Percentiles rank a stretch among this genome's conserved stretches.
phyloP scores from a whole-genome alignment of 2,329 filamentous ascomycete species.

The Paecilomyces formosus region DNA sequence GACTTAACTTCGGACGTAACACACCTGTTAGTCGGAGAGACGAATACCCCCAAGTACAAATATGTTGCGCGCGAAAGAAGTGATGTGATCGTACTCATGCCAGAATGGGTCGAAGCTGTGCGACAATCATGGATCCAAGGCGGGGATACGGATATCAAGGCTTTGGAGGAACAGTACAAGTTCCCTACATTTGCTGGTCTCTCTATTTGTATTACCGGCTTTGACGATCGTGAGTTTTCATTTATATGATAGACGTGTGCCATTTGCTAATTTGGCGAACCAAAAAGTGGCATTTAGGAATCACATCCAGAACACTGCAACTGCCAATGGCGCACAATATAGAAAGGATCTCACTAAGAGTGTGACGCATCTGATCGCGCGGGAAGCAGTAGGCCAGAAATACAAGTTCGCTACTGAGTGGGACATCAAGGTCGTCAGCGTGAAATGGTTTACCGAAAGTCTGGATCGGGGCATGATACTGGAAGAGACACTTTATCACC shows the following conservation, averaged over 20 bases:
- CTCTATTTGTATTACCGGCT: constrained; percentile 62
- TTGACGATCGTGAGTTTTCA: constrained; percentile 51
- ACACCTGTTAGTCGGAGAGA: constrained; percentile 83
- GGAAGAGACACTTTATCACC: constrained; percentile 79
- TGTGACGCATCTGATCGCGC: constrained; percentile 82
- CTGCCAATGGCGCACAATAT: constrained; percentile 70
- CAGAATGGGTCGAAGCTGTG: constrained; percentile 78
- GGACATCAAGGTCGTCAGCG: constrained; percentile 69
- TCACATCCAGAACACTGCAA: constrained; percentile 60
- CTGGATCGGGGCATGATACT: constrained; percentile 81
- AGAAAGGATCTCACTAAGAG: constrained; percentile 77
- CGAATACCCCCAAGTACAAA: constrained; percentile 86
- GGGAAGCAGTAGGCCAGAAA: constrained; percentile 74
- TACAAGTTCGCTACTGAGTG: constrained; percentile 81
- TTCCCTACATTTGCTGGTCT: constrained; percentile 43
- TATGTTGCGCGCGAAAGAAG: constrained; percentile 86
- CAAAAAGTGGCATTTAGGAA: constrained; percentile 56
- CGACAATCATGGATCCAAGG: constrained; percentile 74
- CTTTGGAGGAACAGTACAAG: constrained; percentile 55
- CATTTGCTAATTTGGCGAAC: constrained; percentile 4
- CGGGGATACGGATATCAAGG: constrained; percentile 62
- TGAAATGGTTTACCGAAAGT: constrained; percentile 81
- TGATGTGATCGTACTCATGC: constrained; percentile 74
- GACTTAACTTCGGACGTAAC: constrained; percentile 95
- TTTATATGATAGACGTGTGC: background rate